Conservation (phyloP, 805 yeast species). For the Danielia reshetovae region DNA sequence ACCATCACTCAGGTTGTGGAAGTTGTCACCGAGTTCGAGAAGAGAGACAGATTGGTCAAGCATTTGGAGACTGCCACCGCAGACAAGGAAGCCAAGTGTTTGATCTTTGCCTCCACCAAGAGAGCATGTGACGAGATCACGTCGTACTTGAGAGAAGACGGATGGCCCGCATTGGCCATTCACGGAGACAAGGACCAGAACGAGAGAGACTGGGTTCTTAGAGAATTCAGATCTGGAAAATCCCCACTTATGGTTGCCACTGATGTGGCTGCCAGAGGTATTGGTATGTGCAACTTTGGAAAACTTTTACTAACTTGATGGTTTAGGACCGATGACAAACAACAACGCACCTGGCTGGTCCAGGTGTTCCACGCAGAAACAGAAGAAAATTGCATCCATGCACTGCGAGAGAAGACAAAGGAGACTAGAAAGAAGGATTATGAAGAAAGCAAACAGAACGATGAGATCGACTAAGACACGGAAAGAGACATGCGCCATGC, state of each 20-base stretch:
- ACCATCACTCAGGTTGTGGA: conserved; percentile 92
- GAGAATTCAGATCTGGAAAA: conserved; percentile 87
- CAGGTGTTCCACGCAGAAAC: background rate
- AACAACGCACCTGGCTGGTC: background rate
- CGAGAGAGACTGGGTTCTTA: conserved; percentile 98
- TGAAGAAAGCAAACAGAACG: conserved; percentile 3
- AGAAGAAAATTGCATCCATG: too few species aligned
- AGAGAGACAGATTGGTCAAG: conserved; percentile 84
- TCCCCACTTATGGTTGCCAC: conserved; percentile 98
- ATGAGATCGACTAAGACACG: conserved; percentile 1
- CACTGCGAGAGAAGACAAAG: conserved; percentile 3
- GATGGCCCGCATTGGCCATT: conserved; percentile 98
- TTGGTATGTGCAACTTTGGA: conserved; percentile 70
- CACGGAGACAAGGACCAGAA: conserved; percentile 98
- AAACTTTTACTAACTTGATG: conserved; percentile 19
- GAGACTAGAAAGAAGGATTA: conserved; percentile 7
- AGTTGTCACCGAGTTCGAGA: conserved; percentile 86
- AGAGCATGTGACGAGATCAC: conserved; percentile 97
- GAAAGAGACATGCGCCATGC: background rate
- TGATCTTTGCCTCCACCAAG: conserved; percentile 94
- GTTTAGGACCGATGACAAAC: conserved; percentile 17
- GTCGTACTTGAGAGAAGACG: conserved; percentile 85
- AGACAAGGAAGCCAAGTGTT: conserved; percentile 67
- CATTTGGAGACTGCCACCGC: conserved; percentile 78
- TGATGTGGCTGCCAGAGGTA: conserved; percentile 99